These are phyloP conservation scores for Phytophthora fragariaefolia DNA, from an alignment of 352 stramenopile genomes.

Conservation along the genomic window DNA sequence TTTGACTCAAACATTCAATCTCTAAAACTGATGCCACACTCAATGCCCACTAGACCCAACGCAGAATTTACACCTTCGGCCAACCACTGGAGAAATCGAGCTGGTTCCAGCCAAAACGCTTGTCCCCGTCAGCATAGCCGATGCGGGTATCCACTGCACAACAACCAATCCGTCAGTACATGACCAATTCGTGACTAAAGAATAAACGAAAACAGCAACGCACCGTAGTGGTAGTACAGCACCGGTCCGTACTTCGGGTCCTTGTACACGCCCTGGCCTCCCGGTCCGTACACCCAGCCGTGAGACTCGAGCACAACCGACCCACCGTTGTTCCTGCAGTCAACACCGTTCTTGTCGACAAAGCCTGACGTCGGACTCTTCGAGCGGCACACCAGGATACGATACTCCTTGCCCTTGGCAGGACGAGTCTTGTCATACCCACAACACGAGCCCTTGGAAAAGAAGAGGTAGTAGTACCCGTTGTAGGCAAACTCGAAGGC, in stretches of 20 bases:
- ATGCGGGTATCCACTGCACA: constrained; percentile 44
- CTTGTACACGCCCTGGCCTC: constrained; percentile 50
- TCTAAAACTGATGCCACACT: no score
- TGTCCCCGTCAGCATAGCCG: constrained; percentile 49
- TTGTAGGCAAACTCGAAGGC: constrained; percentile 48
- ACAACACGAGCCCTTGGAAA: constrained; percentile 51
- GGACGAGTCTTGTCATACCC: constrained; percentile 35
- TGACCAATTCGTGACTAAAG: no score
- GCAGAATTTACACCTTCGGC: constrained; percentile 42
- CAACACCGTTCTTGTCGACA: constrained; percentile 41
- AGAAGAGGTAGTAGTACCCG: constrained; percentile 56
- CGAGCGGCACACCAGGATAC: constrained; percentile 52
- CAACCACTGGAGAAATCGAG: constrained; percentile 49
- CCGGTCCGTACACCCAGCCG: constrained; percentile 42
- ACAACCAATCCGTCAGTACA: no score
- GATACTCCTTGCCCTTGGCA: constrained; percentile 56
- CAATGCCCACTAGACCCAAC: no score
- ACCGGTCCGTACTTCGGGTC: constrained; percentile 45
- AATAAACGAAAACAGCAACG: not conserved
- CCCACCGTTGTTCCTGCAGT: constrained; percentile 50
- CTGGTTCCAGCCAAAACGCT: constrained; percentile 53
- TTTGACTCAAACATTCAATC: no score
- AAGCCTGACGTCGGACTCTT: constrained; percentile 43
- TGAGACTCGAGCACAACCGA: constrained; percentile 53
- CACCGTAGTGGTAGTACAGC: constrained; percentile 57